Evolutionary conservation across 495 filamentous ascomycete species (phyloP).

Genomic region (Margaritispora aquatica): DNA sequence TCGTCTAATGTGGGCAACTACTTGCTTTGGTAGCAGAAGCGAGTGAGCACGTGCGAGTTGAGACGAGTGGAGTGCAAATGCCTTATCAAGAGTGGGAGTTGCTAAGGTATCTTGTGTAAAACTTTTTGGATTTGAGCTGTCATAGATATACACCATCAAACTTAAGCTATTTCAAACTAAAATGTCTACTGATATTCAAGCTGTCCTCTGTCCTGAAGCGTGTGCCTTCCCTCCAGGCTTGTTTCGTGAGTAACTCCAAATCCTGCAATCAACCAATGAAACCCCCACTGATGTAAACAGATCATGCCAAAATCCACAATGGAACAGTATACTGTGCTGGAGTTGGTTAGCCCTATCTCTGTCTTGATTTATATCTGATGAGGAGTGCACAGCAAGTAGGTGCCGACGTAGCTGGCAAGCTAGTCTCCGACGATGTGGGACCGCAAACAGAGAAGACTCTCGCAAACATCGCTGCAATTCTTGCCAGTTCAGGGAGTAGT

Average conservation of each 20-base stretch:
- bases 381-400: not conserved
- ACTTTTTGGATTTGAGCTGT: too few species aligned
- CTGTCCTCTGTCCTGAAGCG: not conserved
- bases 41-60: not conserved
- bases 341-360: not conserved
- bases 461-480: not conserved
- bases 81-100: not conserved
- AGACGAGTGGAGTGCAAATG: not conserved
- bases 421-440: not conserved
- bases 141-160: not conserved
- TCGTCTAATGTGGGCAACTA: too few species aligned
- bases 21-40: too few species aligned
- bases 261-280: too few species aligned
- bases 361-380: not conserved
- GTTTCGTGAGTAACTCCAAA: not conserved
- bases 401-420: not conserved
- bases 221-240: not conserved
- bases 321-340: not conserved
- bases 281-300: too few species aligned
- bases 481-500: not conserved
- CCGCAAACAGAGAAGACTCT: not conserved
- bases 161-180: not conserved
- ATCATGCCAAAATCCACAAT: not conserved
- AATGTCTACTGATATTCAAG: not conserved
- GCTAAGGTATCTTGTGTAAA: too few species aligned